A percentile compares a stretch with the other conserved stretches of the same genome.
Conservation (phyloP, 495 filamentous ascomycete genomes). For the Pyrenopolyporus hunteri region DNA sequence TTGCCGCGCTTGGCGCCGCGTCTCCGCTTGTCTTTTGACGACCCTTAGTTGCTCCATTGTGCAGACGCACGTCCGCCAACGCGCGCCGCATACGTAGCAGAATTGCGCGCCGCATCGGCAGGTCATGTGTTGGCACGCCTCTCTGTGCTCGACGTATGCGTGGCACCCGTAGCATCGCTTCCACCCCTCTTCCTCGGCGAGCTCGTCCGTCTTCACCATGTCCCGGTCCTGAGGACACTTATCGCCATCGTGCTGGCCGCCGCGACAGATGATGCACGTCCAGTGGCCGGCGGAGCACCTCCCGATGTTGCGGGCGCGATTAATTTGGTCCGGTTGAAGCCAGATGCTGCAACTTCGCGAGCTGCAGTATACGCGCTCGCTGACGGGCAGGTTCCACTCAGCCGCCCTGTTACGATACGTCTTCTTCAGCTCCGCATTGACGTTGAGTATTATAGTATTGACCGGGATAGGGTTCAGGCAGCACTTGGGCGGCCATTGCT, state of each 20-base stretch:
- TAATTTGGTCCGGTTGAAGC: constrained; percentile 39
- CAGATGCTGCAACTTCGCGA: constrained; percentile 32
- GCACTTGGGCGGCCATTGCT: constrained; percentile 55
- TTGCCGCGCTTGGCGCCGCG: constrained; percentile 30
- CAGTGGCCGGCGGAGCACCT: constrained; percentile 45
- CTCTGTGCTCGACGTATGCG: constrained; percentile 48
- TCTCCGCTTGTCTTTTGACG: constrained; percentile 32
- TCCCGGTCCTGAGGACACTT: constrained; percentile 46
- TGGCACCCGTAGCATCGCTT: constrained; percentile 38
- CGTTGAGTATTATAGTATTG: constrained; percentile 40
- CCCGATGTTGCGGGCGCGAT: constrained; percentile 30
- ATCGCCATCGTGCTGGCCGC: constrained; percentile 36
- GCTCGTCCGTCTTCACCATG: constrained; percentile 39
- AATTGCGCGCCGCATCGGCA: constrained; percentile 58
- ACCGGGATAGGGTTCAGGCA: constrained; percentile 49
- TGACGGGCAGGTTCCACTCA: constrained; percentile 46
- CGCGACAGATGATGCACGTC: constrained; percentile 47
- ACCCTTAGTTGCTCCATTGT: constrained; percentile 40
- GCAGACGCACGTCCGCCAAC: constrained; percentile 48
- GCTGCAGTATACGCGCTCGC: constrained; percentile 50
- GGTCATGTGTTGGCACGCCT: constrained; percentile 61
- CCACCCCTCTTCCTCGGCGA: constrained; percentile 53
- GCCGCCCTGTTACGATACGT: constrained; percentile 40
- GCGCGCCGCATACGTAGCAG: constrained; percentile 56
- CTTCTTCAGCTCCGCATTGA: constrained; percentile 24